Percentiles rank a stretch among this genome's conserved stretches.
Conservation (phyloP, 2,329 filamentous ascomycete genomes). For the Ceratocystiopsis sp. region DNA sequence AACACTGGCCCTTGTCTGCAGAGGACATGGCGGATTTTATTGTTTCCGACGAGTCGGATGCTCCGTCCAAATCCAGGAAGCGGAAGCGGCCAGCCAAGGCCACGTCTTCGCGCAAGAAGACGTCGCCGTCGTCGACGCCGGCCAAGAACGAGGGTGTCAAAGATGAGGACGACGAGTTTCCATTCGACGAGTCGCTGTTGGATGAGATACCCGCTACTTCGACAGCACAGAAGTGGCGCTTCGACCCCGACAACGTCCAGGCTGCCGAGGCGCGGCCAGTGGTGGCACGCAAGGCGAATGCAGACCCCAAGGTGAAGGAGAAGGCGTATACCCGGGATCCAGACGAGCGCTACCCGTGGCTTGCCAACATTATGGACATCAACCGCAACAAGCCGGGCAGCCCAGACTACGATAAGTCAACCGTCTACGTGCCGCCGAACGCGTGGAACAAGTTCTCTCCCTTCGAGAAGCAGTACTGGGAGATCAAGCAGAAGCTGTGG, state of each 20-base stretch:
- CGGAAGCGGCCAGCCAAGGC: conserved; percentile 49
- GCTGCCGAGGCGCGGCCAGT: conserved; percentile 13
- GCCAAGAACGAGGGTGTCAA: conserved; percentile 7
- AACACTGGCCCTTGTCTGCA: conserved; percentile 10
- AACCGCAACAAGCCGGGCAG: conserved; percentile 63
- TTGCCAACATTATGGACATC: conserved; percentile 70
- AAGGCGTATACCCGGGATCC: conserved; percentile 73
- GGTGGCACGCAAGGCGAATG: conserved; percentile 4
- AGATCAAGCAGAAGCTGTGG: conserved; percentile 96
- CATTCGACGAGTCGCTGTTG: conserved; percentile 37
- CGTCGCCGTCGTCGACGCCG: conserved; percentile 31
- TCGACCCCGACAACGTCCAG: conserved; percentile 31
- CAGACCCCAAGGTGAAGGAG: conserved; percentile 25
- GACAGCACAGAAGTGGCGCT: conserved; percentile 69
- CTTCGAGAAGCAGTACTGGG: conserved; percentile 98
- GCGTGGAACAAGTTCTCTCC: conserved; percentile 75
- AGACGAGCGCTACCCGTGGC: conserved; percentile 76
- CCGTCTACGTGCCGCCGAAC: conserved; percentile 70
- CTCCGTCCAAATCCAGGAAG: conserved; percentile 46
- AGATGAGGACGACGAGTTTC: conserved; percentile 20
- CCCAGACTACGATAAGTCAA: conserved; percentile 80
- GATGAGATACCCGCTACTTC: conserved; percentile 44
- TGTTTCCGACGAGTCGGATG: conserved; percentile 73
- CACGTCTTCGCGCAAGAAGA: conserved; percentile 41
- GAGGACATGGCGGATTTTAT: conserved; percentile 76